These are phyloP conservation scores for Phialophora expanda DNA, from an alignment of 2,329 filamentous ascomycete species.

Conservation along the genomic window DNA sequence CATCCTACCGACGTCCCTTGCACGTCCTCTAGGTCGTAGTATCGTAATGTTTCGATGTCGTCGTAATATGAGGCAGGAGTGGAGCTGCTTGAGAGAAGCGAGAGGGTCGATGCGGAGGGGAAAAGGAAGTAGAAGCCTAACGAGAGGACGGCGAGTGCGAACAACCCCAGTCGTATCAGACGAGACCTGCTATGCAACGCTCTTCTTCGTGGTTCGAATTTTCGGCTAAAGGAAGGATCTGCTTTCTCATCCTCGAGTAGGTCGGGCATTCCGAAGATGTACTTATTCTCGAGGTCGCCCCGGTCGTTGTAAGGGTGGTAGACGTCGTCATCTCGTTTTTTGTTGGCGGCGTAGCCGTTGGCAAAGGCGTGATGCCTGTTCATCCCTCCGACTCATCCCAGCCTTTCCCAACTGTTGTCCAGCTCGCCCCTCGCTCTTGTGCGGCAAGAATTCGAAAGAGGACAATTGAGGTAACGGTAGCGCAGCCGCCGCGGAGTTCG, in stretches of 20 bases:
- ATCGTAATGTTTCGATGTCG: slow-evolving; percentile 91
- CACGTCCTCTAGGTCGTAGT: slow-evolving; percentile 92
- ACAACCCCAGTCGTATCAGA: slow-evolving; percentile 29
- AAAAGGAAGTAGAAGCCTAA: slow-evolving; percentile 73
- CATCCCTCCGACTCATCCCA: slow-evolving; percentile 59
- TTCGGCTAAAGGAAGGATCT: slow-evolving; percentile 30
- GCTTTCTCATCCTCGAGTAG: slow-evolving; percentile 38
- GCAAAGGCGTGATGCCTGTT: slow-evolving; percentile 84
- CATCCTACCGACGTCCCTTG: slow-evolving; percentile 90
- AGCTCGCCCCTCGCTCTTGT: slow-evolving; percentile 23
- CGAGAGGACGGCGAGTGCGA: slow-evolving; percentile 65
- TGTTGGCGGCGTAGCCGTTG: slow-evolving; percentile 75
- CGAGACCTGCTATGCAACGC: slow-evolving; percentile 32
- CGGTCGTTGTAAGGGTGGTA: slow-evolving; percentile 90
- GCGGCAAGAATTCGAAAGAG: neutral
- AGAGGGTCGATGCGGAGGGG: slow-evolving; percentile 68
- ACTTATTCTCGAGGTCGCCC: slow-evolving; percentile 57
- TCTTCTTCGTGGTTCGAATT: slow-evolving; percentile 34
- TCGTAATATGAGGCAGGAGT: slow-evolving; percentile 58
- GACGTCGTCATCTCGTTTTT: slow-evolving; percentile 68
- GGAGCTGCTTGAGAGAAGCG: slow-evolving; percentile 19
- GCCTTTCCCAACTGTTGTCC: slow-evolving; percentile 10
- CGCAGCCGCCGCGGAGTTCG: neutral
- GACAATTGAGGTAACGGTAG: neutral
- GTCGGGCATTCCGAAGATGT: slow-evolving; percentile 34